Conservation (phyloP, 1,284 basidiomycete species). For the Cutaneotrichosporon cyanovorans region DNA sequence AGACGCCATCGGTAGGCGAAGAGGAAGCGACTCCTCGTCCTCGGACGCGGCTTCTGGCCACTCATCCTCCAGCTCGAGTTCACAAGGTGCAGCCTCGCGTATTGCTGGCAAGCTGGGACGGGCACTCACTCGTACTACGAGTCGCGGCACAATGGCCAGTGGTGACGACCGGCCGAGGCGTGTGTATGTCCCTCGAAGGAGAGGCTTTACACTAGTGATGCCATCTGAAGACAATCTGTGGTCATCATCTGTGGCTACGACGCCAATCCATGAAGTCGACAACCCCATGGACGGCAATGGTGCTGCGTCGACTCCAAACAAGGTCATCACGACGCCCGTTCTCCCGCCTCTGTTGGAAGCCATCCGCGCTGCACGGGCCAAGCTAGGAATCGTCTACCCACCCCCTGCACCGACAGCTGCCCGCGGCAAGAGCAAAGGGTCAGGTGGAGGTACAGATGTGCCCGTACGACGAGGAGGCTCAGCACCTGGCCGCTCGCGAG, state of each 20-base stretch:
- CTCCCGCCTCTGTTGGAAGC: constrained; percentile 54
- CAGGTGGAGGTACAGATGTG: constrained; percentile 2
- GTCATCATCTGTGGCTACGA: neutral
- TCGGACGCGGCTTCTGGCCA: constrained; percentile 5
- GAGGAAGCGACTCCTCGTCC: constrained; percentile 24
- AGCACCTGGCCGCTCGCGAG: constrained; percentile 18
- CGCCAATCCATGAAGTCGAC: neutral
- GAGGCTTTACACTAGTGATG: constrained; percentile 55
- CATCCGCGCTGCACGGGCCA: constrained; percentile 39
- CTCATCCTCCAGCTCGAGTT: neutral
- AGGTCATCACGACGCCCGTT: constrained; percentile 54
- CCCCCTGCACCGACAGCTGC: neutral
- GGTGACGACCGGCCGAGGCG: constrained; percentile 27
- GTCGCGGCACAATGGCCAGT: constrained; percentile 13
- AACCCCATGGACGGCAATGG: neutral
- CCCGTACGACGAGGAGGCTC: constrained; percentile 23
- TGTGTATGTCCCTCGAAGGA: constrained; percentile 33
- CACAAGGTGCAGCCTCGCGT: constrained; percentile 1
- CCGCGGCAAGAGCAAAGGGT: neutral
- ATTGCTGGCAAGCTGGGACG: constrained; percentile 10
- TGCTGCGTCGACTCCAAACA: constrained; percentile 21
- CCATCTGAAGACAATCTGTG: constrained; percentile 29
- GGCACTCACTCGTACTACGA: constrained; percentile 12
- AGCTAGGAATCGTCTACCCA: neutral
- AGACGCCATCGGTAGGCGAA: constrained; percentile 35